phyloP scores from a whole-genome alignment of 139 green algal species.

The Gonium pectorale region DNA sequence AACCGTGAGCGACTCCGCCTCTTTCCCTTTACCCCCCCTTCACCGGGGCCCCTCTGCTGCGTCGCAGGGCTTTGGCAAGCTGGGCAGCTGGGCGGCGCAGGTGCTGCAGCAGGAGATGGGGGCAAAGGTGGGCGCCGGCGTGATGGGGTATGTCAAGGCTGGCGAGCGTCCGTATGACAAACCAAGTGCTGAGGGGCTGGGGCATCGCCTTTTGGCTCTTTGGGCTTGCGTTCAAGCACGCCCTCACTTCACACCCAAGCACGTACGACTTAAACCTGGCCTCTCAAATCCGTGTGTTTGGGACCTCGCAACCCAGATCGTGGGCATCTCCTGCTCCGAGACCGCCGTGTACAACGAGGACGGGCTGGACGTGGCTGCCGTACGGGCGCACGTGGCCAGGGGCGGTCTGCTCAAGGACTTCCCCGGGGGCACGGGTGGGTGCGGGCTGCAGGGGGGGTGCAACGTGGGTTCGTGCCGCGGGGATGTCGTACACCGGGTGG shows the following conservation, averaged over 20 bases:
- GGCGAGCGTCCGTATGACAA: too few relatives aligned
- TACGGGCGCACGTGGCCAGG: slow-evolving; percentile 70
- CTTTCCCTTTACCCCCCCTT: too few relatives aligned
- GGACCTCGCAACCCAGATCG: slow-evolving; percentile 48
- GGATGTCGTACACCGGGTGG: neutral
- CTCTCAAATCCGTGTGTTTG: too few relatives aligned
- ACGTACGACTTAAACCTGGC: too few relatives aligned
- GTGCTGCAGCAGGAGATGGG: slow-evolving; percentile 79
- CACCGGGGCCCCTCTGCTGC: neutral
- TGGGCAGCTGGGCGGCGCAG: slow-evolving; percentile 75
- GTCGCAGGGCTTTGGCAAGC: slow-evolving; percentile 91
- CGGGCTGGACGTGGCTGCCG: slow-evolving; percentile 80
- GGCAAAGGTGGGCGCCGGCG: slow-evolving; percentile 64
- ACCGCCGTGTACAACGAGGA: slow-evolving; percentile 71
- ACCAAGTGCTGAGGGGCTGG: too few relatives aligned
- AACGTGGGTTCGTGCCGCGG: neutral
- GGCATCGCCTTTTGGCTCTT: too few relatives aligned
- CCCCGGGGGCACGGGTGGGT: slow-evolving; percentile 50
- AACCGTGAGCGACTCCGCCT: too few relatives aligned
- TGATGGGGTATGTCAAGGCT: neutral
- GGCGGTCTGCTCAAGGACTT: slow-evolving; percentile 70
- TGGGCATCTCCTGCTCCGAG: slow-evolving; percentile 77
- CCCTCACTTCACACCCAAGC: too few relatives aligned
- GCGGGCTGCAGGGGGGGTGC: too few relatives aligned
- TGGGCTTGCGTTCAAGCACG: too few relatives aligned